These are phyloP conservation scores for Breviolum minutum DNA, from an alignment of 73 alveolate species.

Conservation along the genomic window DNA sequence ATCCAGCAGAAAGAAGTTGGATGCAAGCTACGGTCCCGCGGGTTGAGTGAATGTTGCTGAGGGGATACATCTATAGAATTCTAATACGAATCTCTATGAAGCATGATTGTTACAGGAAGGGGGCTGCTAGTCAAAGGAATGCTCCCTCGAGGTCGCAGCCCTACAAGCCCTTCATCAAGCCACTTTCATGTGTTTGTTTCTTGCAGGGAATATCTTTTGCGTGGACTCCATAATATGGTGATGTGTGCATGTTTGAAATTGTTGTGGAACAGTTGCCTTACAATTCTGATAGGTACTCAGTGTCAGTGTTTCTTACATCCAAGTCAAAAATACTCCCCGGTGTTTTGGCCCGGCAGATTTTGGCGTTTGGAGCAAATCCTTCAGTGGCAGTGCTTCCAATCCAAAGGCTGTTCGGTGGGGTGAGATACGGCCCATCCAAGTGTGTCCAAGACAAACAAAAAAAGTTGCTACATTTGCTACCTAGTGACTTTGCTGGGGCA, in stretches of 20 bases:
- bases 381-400: constrained; percentile 40
- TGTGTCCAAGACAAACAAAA: not conserved
- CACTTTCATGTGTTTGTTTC: too few species aligned
- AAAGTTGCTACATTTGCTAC: not conserved
- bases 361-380: constrained; percentile 75
- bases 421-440: not conserved
- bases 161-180: too few species aligned
- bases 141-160: too few species aligned
- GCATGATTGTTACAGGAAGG: too few species aligned
- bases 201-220: too few species aligned
- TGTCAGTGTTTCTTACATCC: not conserved
- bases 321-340: not conserved
- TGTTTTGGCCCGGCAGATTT: not conserved
- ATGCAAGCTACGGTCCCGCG: constrained; percentile 23
- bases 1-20: constrained; percentile 61
- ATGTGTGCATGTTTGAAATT: not conserved
- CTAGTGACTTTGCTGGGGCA: not conserved
- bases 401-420: not conserved
- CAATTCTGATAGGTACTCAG: not conserved
- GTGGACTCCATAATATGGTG: too few species aligned
- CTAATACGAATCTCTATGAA: too few species aligned
- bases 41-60: too few species aligned
- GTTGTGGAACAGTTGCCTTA: not conserved
- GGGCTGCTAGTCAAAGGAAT: too few species aligned
- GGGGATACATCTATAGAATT: not conserved